Conservation (phyloP, 78 protist species). For the Dictyostelium firmibasis region DNA sequence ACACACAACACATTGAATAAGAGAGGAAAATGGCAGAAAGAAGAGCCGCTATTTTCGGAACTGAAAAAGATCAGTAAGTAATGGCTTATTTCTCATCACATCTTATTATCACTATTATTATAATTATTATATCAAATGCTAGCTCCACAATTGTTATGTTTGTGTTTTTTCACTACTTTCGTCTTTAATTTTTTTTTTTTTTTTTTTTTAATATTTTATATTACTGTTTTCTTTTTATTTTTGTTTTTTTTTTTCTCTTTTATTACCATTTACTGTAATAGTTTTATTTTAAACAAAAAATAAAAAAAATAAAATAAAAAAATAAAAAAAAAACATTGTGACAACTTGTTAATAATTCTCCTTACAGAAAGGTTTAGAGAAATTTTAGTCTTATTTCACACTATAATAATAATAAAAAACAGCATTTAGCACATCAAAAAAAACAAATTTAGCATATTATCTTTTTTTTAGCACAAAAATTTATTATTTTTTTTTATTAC, state of each 20-base stretch:
- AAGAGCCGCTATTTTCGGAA: conserved; percentile 71
- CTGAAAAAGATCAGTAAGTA: conserved; percentile 73
- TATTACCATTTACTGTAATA: neutral
- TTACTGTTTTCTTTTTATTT: neutral
- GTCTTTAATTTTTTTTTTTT: neutral
- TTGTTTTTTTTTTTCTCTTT: neutral
- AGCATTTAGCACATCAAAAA: neutral
- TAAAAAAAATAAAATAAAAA: neutral
- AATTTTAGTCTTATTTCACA: neutral
- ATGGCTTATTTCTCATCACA: neutral
- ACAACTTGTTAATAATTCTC: neutral
- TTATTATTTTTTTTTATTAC: neutral
- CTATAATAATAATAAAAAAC: neutral
- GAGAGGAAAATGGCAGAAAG: neutral
- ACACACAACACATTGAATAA: neutral
- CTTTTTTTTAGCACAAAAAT: neutral
- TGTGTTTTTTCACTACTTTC: neutral
- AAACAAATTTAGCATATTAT: neutral
- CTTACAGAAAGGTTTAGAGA: neutral
- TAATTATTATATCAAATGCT: neutral
- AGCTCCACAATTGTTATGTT: too few species aligned
- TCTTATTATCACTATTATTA: too few species aligned
- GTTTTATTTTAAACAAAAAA: neutral
- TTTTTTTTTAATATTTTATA: neutral
- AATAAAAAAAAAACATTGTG: neutral